A percentile compares a stretch with the other conserved stretches of the same genome.
phyloP scores from a whole-genome alignment of 1,284 basidiomycete species.

The Rhodotorula sp. region DNA sequence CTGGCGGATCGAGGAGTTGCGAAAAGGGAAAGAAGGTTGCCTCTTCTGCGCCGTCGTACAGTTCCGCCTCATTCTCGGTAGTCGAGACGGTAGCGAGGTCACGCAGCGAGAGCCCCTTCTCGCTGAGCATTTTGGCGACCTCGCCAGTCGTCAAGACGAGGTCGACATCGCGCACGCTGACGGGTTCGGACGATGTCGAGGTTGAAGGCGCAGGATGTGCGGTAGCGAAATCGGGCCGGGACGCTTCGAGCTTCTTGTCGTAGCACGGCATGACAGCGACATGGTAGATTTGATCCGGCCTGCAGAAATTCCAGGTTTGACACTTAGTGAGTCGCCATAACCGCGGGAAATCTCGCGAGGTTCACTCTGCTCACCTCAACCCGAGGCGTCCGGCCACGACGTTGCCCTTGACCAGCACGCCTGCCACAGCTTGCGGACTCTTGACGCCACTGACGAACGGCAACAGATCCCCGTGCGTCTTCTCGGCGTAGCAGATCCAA shows the following conservation, averaged over 20 bases:
- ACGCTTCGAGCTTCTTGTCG: conserved; percentile 99
- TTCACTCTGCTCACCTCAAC: conserved; percentile 59
- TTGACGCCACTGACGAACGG: conserved; percentile 85
- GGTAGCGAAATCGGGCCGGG: conserved; percentile 83
- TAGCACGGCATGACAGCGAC: conserved; percentile 99
- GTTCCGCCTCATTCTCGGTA: background rate
- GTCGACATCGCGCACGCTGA: conserved; percentile 86
- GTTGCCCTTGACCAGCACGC: conserved; percentile 77
- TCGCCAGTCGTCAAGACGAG: conserved; percentile 98
- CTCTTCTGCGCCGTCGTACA: conserved; percentile 22
- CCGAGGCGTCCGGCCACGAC: conserved; percentile 69
- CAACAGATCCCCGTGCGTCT: conserved; percentile 90
- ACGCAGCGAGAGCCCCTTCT: conserved; percentile 76
- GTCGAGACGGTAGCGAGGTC: conserved; percentile 45
- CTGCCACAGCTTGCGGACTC: conserved; percentile 92
- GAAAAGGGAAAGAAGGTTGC: conserved; percentile 50
- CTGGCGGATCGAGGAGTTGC: conserved; percentile 68
- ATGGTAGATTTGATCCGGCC: conserved; percentile 84
- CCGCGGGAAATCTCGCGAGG: conserved; percentile 1
- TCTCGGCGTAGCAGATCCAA: conserved; percentile 99
- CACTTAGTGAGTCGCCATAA: background rate
- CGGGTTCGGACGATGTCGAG: conserved; percentile 48
- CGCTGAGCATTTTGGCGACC: conserved; percentile 78
- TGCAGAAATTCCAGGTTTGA: conserved; percentile 47
- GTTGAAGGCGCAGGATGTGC: conserved; percentile 42